phyloP scores from a whole-genome alignment of 2,329 filamentous ascomycete species.

The Verticillium tricorpus region DNA sequence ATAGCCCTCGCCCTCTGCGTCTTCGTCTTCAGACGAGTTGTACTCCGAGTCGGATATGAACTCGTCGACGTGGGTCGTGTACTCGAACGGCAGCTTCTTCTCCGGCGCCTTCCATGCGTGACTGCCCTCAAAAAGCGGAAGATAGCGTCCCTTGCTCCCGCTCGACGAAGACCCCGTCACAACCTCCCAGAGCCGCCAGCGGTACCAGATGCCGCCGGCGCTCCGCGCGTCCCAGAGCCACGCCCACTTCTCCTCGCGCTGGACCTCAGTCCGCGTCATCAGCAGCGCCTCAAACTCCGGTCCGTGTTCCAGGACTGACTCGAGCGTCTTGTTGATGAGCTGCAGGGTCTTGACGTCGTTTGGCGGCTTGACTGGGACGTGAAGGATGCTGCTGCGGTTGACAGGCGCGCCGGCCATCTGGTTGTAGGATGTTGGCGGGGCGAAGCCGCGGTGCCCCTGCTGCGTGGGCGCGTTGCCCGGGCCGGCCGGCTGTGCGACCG shows the following conservation, averaged over 20 bases:
- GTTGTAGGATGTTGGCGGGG: slow-evolving; percentile 69
- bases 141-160: slow-evolving; percentile 44
- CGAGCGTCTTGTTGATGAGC: slow-evolving; percentile 83
- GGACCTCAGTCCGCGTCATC: slow-evolving; percentile 81
- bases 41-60: slow-evolving; percentile 83
- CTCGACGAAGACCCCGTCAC: slow-evolving; percentile 59
- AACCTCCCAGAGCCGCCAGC: slow-evolving; percentile 86
- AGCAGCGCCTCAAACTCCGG: slow-evolving; percentile 87
- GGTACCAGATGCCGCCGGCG: slow-evolving; percentile 80
- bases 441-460: slow-evolving; percentile 59
- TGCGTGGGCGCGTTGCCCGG: slow-evolving; percentile 32
- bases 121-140: slow-evolving; percentile 70
- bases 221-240: slow-evolving; percentile 89
- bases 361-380: slow-evolving; percentile 72
- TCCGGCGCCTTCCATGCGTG: slow-evolving; percentile 76
- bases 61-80: slow-evolving; percentile 69
- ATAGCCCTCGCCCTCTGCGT: slow-evolving; percentile 55
- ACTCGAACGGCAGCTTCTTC: slow-evolving; percentile 73
- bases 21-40: slow-evolving; percentile 81
- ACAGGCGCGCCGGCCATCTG: slow-evolving; percentile 33
- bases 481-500: slow-evolving; percentile 41
- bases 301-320: slow-evolving; percentile 73
- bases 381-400: slow-evolving; percentile 44
- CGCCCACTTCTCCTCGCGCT: slow-evolving; percentile 83
- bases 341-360: slow-evolving; percentile 73